Evolutionary conservation across 2,329 filamentous ascomycete species (phyloP), one percentile per base, ranked within the genome.

Genomic region (Aspergillus sp.): DNA sequence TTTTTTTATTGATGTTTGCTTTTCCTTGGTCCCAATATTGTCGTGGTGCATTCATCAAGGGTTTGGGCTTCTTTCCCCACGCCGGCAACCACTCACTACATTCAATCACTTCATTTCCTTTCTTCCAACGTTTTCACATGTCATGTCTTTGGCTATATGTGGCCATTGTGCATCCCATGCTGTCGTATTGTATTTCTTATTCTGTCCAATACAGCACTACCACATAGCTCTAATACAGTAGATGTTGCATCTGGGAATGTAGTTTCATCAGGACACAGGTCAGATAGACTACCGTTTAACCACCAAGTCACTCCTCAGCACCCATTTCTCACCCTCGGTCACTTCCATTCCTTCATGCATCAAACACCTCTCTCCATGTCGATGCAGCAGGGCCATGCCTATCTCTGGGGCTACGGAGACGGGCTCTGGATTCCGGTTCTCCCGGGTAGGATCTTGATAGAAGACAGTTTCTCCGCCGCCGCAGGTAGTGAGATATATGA

Each of bases 381-480:
- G 87, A 67, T 96, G 91, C 47, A 96, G 72, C 27, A 96, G 73
- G 30, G 89, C 78, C 77, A 91, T 86, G 2, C 91, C 91, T n/a
- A 85, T 85, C 63, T 95, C 88, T 8, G 87, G 79, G 1, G 77
- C 77, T 6, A 94, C 82, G 1, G 82, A 76, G 40, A 95, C 78
- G 12, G 85, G 86, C 54, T 86, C 79, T 12, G 76, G 64, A 31
- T 63, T 65, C 53, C 48, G 69, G 57, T 45, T 64, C 12, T 73
- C 61, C 3, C 74, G 64, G 9, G 71, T 67, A 10, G 71, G 55
- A 26, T 87, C 82, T 0, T 88, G 87, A 61, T 94, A 94, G 66
- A 96, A 96, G 29, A 93, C 88, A 0, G 91, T 96, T 67, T 95
- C 88, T 29, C 91, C 91, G 19, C 91, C 91, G 19, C 79, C 65